These are phyloP conservation scores for Hordeum vulgare DNA, from an alignment of 176 grass and related monocot species.

Conservation along the genomic window DNA sequence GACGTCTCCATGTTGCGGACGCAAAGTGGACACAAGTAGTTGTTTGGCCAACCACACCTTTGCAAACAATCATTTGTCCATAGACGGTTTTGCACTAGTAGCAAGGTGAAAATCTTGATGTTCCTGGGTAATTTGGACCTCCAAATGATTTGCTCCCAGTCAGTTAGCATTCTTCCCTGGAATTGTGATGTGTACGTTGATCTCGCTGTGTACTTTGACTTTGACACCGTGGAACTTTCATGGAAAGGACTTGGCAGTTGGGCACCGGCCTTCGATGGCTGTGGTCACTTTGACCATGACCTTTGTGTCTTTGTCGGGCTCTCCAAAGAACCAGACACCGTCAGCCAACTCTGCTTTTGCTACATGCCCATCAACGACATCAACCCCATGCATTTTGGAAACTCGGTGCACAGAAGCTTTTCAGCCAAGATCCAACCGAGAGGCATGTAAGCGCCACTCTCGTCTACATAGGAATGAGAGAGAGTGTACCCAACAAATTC, in stretches of 20 bases:
- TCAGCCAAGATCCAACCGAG: background rate
- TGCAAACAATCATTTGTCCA: too few species aligned
- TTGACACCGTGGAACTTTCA: background rate
- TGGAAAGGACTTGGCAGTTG: background rate
- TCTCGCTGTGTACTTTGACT: background rate
- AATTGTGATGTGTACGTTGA: too few species aligned
- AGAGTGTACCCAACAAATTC: background rate
- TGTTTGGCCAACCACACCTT: too few species aligned
- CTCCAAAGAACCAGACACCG: background rate
- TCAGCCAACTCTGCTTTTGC: background rate
- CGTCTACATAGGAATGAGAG: background rate
- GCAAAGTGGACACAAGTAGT: too few species aligned
- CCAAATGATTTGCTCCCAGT: too few species aligned
- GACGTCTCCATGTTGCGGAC: too few species aligned
- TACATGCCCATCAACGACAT: background rate
- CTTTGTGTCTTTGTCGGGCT: background rate
- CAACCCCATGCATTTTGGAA: too few species aligned
- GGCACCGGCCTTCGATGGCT: background rate
- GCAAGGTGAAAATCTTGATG: too few species aligned
- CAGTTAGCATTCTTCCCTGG: too few species aligned
- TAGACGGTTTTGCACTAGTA: too few species aligned
- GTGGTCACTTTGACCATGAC: background rate
- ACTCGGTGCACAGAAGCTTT: background rate
- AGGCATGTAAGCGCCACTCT: background rate
- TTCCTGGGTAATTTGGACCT: too few species aligned